These are phyloP conservation scores for Scedosporium boydii DNA, from an alignment of 2,329 filamentous ascomycete genomes.

Conservation along the genomic window DNA sequence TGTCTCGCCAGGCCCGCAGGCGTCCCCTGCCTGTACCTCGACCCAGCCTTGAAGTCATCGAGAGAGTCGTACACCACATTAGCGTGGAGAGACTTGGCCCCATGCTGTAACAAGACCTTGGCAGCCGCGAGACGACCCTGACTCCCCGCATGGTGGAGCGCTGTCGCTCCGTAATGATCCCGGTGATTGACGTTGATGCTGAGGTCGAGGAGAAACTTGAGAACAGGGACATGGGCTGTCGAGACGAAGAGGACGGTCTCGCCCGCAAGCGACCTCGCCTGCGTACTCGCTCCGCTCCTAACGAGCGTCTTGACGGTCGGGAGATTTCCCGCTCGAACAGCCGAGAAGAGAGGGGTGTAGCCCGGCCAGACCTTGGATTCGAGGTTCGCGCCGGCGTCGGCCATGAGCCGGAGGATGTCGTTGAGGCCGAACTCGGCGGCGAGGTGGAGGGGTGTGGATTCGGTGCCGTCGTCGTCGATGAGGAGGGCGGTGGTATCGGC, in stretches of 20 bases:
- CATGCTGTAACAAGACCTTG: constrained; percentile 17
- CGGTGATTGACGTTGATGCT: constrained; percentile 14
- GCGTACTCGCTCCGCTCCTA: constrained; percentile 12
- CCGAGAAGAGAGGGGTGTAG: constrained; percentile 17
- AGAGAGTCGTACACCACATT: constrained; percentile 14
- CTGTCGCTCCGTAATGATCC: constrained; percentile 15
- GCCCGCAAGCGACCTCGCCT: constrained; percentile 11
- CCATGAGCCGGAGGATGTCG: constrained; percentile 14
- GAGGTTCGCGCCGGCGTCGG: constrained; percentile 13
- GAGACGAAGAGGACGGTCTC: constrained; percentile 14
- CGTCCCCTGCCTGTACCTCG: constrained; percentile 15
- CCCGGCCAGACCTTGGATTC: constrained; percentile 15
- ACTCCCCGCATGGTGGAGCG: constrained; percentile 16
- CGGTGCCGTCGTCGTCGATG: constrained; percentile 12
- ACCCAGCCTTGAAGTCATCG: constrained; percentile 10
- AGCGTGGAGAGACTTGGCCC: constrained; percentile 12
- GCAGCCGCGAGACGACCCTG: constrained; percentile 14
- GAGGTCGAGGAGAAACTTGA: constrained; percentile 13
- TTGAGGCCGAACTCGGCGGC: constrained; percentile 18
- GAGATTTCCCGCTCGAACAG: constrained; percentile 15
- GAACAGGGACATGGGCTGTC: constrained; percentile 10
- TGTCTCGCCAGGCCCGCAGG: constrained; percentile 15
- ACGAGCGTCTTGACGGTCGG: constrained; percentile 17
- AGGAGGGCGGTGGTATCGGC: constrained; percentile 11
- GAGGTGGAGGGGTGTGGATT: constrained; percentile 19